Conservation (phyloP, 2,329 filamentous ascomycete species). For the Celoporthe dispersa region DNA sequence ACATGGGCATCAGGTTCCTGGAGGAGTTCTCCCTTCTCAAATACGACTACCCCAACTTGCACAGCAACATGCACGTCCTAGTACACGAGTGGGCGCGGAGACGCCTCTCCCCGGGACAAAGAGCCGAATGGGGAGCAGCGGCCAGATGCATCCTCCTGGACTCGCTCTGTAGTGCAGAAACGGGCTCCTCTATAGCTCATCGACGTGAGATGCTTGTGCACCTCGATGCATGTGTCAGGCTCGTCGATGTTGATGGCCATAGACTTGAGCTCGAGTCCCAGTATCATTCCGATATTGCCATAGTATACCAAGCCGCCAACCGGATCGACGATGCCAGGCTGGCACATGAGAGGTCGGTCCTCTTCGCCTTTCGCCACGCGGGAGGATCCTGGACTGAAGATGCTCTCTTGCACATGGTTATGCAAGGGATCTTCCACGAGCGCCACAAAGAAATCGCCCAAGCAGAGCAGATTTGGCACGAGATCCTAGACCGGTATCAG, state of each 20-base stretch:
- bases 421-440: background rate
- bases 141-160: too few relatives aligned
- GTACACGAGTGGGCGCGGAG: too few relatives aligned
- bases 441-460: background rate
- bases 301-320: background rate
- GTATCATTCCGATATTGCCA: background rate
- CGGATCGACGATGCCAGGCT: background rate
- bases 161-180: background rate
- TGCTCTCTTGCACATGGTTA: background rate
- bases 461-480: background rate
- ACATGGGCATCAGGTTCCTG: too few relatives aligned
- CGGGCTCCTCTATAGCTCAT: background rate
- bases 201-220: constrained; percentile 12
- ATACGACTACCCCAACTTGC: too few relatives aligned
- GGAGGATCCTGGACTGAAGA: background rate
- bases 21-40: too few relatives aligned
- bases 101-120: too few relatives aligned
- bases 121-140: too few relatives aligned
- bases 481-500: background rate
- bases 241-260: background rate
- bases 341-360: background rate
- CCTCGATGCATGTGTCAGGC: constrained; percentile 7
- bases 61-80: too few relatives aligned
- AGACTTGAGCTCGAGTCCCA: background rate
- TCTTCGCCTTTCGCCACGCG: background rate